Evolutionary conservation across 768 basidiomycete genomes (phyloP).

Genomic region (Mycena indigotica): DNA sequence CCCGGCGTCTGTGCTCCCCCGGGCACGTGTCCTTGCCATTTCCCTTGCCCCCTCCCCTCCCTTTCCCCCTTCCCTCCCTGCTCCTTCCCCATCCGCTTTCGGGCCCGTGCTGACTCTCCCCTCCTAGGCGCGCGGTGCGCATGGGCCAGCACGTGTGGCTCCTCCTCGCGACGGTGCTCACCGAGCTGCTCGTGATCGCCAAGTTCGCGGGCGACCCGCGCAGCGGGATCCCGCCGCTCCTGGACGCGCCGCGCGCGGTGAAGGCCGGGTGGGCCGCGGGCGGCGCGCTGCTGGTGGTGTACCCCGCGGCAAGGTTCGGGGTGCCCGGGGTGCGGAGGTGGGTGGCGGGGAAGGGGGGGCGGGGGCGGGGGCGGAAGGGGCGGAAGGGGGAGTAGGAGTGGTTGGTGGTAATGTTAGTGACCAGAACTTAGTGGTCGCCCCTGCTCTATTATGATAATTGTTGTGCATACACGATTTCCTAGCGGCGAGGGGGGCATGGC

Average conservation of each 20-base stretch:
- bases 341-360: constrained; percentile 44
- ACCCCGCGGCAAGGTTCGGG: constrained; percentile 71
- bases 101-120: not conserved
- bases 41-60: not conserved
- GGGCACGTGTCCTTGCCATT: too few relatives aligned
- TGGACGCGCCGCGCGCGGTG: constrained; percentile 63
- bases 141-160: constrained; percentile 93
- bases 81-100: not conserved
- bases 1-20: not conserved
- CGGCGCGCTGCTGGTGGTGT: constrained; percentile 59
- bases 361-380: constrained; percentile 39
- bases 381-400: not conserved
- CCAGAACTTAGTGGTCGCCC: too few relatives aligned
- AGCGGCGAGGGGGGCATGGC: too few relatives aligned
- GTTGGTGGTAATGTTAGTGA: not conserved
- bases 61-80: not conserved
- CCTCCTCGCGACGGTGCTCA: constrained; percentile 80
- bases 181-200: constrained; percentile 76
- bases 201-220: constrained; percentile 67
- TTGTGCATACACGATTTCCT: too few relatives aligned
- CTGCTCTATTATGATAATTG: too few relatives aligned
- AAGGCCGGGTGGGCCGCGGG: constrained; percentile 70
- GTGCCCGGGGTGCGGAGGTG: constrained; percentile 59
- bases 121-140: constrained; percentile 68
- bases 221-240: constrained; percentile 61